Evolutionary conservation across 495 filamentous ascomycete species (phyloP), one percentile per base, ranked within the genome.

Genomic region (Lichina pygmaea): DNA sequence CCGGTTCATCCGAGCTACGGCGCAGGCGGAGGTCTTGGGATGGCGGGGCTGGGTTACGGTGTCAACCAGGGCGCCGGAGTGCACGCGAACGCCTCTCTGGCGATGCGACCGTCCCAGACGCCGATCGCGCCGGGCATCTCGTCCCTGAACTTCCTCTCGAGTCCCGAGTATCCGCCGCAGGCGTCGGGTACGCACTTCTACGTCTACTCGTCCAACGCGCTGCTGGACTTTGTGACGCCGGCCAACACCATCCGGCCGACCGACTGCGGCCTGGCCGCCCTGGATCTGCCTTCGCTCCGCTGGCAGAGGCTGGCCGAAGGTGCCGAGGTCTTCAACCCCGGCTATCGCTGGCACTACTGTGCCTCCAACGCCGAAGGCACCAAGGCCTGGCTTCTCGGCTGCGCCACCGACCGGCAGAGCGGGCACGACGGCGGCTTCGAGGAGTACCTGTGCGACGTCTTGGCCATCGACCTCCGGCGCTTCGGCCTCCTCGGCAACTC

Each of bases 261-360:
- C 51, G 86, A 97, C 50, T 95, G 86, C 50, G 91, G 83, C 11
- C 58, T 97, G 30, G 89, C 83, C 2, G 77, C 82, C 0, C 64
- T 97, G 12, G 86, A 95, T 42, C 65, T 97, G 10, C 75, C 75
- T 45, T 73, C 81, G 11, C 60, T 94, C 43, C 75, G 83, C 36
- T 97, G 89, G 89, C 83, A 89, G 56, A 86, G 81, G 54, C 61
- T 97, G 7, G 86, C 84, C 8, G 86, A 93, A 50, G 91, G 89
- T 8, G 77, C 77, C 31, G 91, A 95, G 55, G 78, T 95, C 24
- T 94, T 94, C 60, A 67, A 78, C 45, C 66, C 73, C 0, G 77
- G 77, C 8, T 95, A 85, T 57, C 73, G 84, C 43, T 95, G 91
- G 91, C 86, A 94, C 58, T 97, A 97, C 56, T 94, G 89, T 56